A percentile compares a stretch with the other conserved stretches of the same genome.
Evolutionary conservation across 768 basidiomycete species (phyloP).

Genomic region (Dentipellis fragilis): DNA sequence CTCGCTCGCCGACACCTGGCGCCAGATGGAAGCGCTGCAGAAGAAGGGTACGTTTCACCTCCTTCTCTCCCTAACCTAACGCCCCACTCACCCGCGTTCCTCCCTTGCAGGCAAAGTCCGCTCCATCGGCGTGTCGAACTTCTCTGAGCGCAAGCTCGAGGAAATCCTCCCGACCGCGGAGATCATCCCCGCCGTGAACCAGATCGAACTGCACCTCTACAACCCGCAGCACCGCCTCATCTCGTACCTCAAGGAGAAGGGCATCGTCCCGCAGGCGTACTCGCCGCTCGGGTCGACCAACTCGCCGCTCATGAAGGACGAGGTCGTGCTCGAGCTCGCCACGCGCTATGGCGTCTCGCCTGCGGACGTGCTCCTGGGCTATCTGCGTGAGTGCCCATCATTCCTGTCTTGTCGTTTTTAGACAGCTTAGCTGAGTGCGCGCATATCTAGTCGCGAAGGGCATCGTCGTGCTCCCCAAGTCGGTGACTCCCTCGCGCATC

Average conservation of each 20-base stretch:
- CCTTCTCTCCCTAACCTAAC: not conserved
- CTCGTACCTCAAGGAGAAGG: slow-evolving; percentile 50
- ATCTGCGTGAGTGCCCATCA: slow-evolving; percentile 36
- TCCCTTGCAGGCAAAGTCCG: slow-evolving; percentile 41
- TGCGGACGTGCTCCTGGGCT: slow-evolving; percentile 52
- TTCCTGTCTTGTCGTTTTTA: not conserved
- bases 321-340: slow-evolving; percentile 49
- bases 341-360: slow-evolving; percentile 42
- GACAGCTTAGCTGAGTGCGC: not conserved
- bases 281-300: slow-evolving; percentile 69
- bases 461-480: slow-evolving; percentile 64
- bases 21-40: slow-evolving; percentile 67
- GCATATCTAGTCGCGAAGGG: slow-evolving; percentile 31
- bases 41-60: slow-evolving; percentile 38
- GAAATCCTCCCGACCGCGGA: slow-evolving; percentile 58
- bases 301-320: slow-evolving; percentile 57
- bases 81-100: slow-evolving; percentile 9
- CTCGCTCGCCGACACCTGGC: slow-evolving; percentile 69
- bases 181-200: slow-evolving; percentile 64
- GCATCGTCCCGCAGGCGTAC: slow-evolving; percentile 68
- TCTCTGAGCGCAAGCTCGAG: slow-evolving; percentile 56
- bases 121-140: slow-evolving; percentile 71
- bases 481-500: slow-evolving; percentile 64
- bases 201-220: slow-evolving; percentile 65
- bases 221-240: slow-evolving; percentile 66